Base-by-base conservation (phyloP, 345 rosid species). In the Acer negundo region DNA sequence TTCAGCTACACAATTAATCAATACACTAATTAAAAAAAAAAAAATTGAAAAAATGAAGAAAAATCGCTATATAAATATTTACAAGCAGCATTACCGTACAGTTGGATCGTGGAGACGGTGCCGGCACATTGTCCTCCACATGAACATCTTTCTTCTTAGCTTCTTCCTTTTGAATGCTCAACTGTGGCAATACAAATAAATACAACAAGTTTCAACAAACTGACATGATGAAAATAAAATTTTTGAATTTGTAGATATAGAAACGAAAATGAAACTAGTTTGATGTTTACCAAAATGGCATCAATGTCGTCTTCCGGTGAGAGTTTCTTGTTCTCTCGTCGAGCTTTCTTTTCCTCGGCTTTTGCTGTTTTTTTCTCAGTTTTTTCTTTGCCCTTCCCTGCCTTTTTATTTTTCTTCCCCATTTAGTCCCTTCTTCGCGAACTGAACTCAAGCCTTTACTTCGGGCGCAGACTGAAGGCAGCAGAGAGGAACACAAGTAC, bases 101-200 rank as follows among this genome's bases (percentile, higher is more conserved):
- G 83, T 95, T 95, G 9, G 99, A 93, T 40, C 98, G 92, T 51
- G 89, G 96, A 78, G 98, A 93, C n/a, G 98, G 97, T 35, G 94
- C 92, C 2, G 92, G 87, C 6, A 92, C 97, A 78, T 92, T 95
- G 40, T 93, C 98, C 75, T 95, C 99, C 19, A 93, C 84, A 40
- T 84, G 96, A 16, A 95, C 94, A 73, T 95, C 97, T 88, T 92
- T 91, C 92, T 95, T 95, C 94, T 92, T 93, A 20, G 99, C 97
- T 76, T 95, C 97, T 73, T 92, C 96, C 68, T 91, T 93, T 73
- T 93, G 96, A 62, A 93, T 93, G 75, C 83, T 90, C 76, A 89
- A 78, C 98, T 95, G 89, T 11, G 46, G 68, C 75, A 71, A 42
- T n/a, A 28, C 47, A 56, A 22, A 13, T 12, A 17, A 20, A 58